A percentile compares a stretch with the other conserved stretches of the same genome.
Evolutionary conservation across 1,284 basidiomycete genomes (phyloP).

Genomic region (Malassezia slooffiae): DNA sequence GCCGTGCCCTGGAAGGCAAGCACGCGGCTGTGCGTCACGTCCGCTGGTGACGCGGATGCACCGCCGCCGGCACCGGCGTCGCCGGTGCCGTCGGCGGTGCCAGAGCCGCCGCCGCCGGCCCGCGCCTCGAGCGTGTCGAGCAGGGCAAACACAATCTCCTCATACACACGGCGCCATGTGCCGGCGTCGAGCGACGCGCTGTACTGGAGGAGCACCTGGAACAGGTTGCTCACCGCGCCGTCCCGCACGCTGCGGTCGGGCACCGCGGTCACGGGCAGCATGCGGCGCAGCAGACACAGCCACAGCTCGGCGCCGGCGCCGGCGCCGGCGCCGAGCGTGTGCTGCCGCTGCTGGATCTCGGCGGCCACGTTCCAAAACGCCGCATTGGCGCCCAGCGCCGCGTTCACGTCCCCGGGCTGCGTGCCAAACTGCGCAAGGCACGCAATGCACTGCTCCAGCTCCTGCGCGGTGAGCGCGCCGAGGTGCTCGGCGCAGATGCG

Average conservation of each 20-base stretch:
- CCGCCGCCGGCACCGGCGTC: too few relatives aligned
- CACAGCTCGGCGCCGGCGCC: slow-evolving; percentile 50
- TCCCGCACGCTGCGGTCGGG: slow-evolving; percentile 73
- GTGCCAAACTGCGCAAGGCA: slow-evolving; percentile 80
- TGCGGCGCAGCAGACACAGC: slow-evolving; percentile 77
- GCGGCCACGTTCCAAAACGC: slow-evolving; percentile 41
- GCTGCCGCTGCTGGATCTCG: slow-evolving; percentile 26
- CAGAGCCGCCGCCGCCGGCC: not conserved
- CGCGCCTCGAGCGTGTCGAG: slow-evolving; percentile 55
- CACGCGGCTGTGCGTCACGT: slow-evolving; percentile 78
- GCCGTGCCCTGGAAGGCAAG: slow-evolving; percentile 75
- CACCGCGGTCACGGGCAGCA: slow-evolving; percentile 72
- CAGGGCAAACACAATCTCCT: slow-evolving; percentile 76
- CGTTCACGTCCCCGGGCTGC: slow-evolving; percentile 80
- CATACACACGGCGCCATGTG: slow-evolving; percentile 60
- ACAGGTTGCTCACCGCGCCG: slow-evolving; percentile 87
- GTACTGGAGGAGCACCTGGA: slow-evolving; percentile 84
- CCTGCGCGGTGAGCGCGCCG: slow-evolving; percentile 63
- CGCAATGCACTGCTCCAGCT: slow-evolving; percentile 74
- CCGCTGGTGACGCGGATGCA: too few relatives aligned
- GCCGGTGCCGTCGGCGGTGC: too few relatives aligned
- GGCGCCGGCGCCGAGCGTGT: slow-evolving; percentile 11
- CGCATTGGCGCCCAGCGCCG: slow-evolving; percentile 61
- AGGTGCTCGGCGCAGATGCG: slow-evolving; percentile 82
- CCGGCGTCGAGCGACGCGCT: slow-evolving; percentile 65